Evolutionary conservation across 192 early-diverging fungal genomes (phyloP), one percentile per base, ranked within the genome.

Genomic region (Gonapodya sp.): DNA sequence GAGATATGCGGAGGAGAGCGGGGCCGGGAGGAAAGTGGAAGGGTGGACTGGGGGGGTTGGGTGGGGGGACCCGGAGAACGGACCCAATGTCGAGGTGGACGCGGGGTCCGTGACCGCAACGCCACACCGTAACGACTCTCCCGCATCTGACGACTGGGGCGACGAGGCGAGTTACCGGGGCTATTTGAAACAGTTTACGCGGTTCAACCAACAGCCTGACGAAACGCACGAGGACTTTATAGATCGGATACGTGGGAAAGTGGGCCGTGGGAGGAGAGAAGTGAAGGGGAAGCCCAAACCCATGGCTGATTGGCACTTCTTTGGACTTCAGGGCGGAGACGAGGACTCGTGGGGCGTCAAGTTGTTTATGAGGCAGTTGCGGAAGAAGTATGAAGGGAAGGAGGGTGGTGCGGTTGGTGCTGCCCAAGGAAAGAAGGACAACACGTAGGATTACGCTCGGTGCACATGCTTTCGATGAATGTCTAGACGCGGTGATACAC

Each of bases 81-180:
- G 18, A 14, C 18, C 8, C 8, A 33, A 33, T 8, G 34, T 8
- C 8, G 75, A 8, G 75, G 31, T 8, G 8, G 75, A 77, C 18
- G 75, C 75, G 75, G 64, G 64, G 64, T n/a, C n/a, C n/a, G 46
- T 64, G 46, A 64, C 46, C 8, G 46, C 46, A 16, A 24, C 24
- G 46, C 46, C 46, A 64, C 46, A 64, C 24, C 46, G 46, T 24
- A 8, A 64, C 46, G 46, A 64, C 46, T 34, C 37, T n/a, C 33
- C 81, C 31, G 35, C 73, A 14, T 0, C 0, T 1, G 85, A 84
- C 73, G 85, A 85, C 78, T 85, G 84, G 36, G 85, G 85, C 16
- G 85, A 85, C 36, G 85, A 85, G 80, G 85, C 85, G 32, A 36
- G 36, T 35, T 85, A 84, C 74, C 2, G 36, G n/a, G 85, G 85